Evolutionary conservation across 2,329 filamentous ascomycete genomes (phyloP).

Genomic region (Orbilia ellipsospora): DNA sequence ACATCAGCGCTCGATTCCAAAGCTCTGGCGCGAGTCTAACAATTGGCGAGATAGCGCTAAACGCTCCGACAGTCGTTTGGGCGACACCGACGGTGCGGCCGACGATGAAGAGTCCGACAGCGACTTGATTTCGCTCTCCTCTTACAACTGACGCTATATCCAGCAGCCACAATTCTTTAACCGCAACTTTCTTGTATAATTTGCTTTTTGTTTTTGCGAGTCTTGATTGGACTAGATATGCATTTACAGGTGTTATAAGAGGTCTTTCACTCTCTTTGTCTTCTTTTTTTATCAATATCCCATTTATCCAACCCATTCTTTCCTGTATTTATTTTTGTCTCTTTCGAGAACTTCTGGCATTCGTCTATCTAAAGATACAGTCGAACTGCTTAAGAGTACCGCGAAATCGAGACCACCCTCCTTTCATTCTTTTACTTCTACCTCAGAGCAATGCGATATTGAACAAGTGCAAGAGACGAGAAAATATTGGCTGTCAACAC

Average conservation of each 20-base stretch:
- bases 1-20: neutral
- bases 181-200: neutral
- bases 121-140: constrained; percentile 51
- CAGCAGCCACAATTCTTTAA: neutral
- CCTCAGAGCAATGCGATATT: too few species aligned
- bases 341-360: too few species aligned
- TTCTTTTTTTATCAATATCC: constrained; percentile 9
- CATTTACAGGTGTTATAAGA: neutral
- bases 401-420: too few species aligned
- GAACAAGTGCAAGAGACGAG: too few species aligned
- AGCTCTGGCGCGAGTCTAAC: constrained; percentile 25
- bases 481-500: too few species aligned
- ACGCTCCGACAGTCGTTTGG: neutral
- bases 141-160: constrained; percentile 3
- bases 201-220: neutral
- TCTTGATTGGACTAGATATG: neutral
- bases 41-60: constrained; percentile 17
- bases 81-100: constrained; percentile 44
- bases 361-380: too few species aligned
- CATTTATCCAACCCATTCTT: neutral
- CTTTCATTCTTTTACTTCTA: too few species aligned
- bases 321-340: too few species aligned
- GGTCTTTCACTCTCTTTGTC: neutral
- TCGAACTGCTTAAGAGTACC: too few species aligned
- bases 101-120: constrained; percentile 44